Evolutionary conservation across 495 filamentous ascomycete species (phyloP).

Genomic region (Penicillium simplicissimum): DNA sequence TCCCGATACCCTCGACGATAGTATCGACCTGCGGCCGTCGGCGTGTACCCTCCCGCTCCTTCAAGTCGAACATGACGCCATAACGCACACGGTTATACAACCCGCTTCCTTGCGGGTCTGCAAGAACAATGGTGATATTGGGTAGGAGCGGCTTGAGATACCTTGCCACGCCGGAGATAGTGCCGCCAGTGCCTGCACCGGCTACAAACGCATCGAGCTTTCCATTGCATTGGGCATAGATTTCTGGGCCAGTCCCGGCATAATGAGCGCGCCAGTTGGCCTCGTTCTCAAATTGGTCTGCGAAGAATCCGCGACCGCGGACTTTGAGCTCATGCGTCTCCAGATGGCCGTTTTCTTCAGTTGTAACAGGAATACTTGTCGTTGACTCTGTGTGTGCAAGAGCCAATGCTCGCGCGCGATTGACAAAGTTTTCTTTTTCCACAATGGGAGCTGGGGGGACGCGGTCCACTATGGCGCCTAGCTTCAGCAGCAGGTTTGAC

Average conservation of each 20-base stretch:
- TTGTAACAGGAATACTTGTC: constrained; percentile 1
- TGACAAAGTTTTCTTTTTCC: constrained; percentile 90
- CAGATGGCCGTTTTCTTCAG: constrained; percentile 11
- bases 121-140: constrained; percentile 72
- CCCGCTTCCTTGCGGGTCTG: constrained; percentile 92
- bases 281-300: constrained; percentile 91
- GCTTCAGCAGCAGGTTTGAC: constrained; percentile 79
- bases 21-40: constrained; percentile 89
- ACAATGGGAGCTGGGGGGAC: constrained; percentile 91
- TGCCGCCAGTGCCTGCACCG: constrained; percentile 95
- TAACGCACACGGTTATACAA: constrained; percentile 86
- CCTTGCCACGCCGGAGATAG: constrained; percentile 80
- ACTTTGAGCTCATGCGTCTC: constrained; percentile 20
- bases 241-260: constrained; percentile 83
- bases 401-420: constrained; percentile 79
- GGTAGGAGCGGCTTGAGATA: constrained; percentile 74
- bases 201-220: constrained; percentile 85
- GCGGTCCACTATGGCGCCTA: constrained; percentile 86
- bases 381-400: constrained; percentile 64
- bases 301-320: constrained; percentile 75
- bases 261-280: constrained; percentile 87
- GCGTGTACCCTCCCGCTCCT: constrained; percentile 86
- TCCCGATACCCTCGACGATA: constrained; percentile 93
- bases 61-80: constrained; percentile 92
- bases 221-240: constrained; percentile 75